These are phyloP conservation scores for Dentipellis fragilis DNA, from an alignment of 768 basidiomycete species.

Conservation along the genomic window DNA sequence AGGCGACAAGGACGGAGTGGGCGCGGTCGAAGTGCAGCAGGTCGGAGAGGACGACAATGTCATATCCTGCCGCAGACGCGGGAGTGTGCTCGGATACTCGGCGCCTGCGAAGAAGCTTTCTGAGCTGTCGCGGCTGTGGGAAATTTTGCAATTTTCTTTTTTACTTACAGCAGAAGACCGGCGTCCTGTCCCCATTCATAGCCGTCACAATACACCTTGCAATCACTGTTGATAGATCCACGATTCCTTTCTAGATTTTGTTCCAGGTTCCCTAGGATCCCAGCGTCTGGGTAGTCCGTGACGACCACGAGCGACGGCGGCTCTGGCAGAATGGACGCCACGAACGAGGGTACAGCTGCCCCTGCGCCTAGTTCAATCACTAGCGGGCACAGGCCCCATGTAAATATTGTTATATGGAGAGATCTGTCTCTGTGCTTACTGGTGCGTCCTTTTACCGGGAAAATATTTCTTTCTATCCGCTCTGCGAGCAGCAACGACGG, in stretches of 20 bases:
- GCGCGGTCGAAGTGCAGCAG: slow-evolving; percentile 59
- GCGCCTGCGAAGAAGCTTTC: not conserved
- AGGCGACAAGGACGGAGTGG: slow-evolving; percentile 45
- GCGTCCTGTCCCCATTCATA: slow-evolving; percentile 60
- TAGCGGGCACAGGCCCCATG: slow-evolving; percentile 15
- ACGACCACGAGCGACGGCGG: slow-evolving; percentile 46
- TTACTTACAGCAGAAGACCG: slow-evolving; percentile 38
- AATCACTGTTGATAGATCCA: slow-evolving; percentile 24
- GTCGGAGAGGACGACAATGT: slow-evolving; percentile 60
- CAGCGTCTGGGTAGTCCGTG: slow-evolving; percentile 62
- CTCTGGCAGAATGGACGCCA: slow-evolving; percentile 34
- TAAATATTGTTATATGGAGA: not conserved
- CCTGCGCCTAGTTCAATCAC: slow-evolving; percentile 70
- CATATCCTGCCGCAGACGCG: slow-evolving; percentile 27
- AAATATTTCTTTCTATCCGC: slow-evolving; percentile 44
- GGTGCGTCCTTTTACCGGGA: slow-evolving; percentile 31
- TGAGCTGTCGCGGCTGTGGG: not conserved
- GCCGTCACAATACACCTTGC: slow-evolving; percentile 34
- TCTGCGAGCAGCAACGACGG: slow-evolving; percentile 60
- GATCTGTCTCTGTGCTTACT: slow-evolving; percentile 23
- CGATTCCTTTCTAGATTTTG: slow-evolving; percentile 45
- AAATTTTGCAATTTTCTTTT: slow-evolving; percentile 10
- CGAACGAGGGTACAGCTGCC: slow-evolving; percentile 54
- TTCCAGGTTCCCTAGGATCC: slow-evolving; percentile 46
- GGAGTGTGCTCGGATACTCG: not conserved